These are phyloP conservation scores for Aspergillus alliaceus DNA, from an alignment of 2,329 filamentous ascomycete species.

Conservation along the genomic window DNA sequence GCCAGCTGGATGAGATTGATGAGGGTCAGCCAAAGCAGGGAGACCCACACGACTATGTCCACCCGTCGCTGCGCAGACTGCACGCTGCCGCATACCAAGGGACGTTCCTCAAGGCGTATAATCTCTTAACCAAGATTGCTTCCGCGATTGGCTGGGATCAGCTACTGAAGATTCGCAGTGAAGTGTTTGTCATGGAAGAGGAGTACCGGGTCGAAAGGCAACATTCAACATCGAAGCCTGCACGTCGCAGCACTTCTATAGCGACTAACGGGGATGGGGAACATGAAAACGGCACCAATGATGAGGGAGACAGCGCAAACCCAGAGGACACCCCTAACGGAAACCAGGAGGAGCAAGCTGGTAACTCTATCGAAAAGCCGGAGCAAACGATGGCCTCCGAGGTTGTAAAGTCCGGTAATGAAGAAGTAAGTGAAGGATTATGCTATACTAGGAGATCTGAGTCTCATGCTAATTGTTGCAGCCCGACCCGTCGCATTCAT, in stretches of 20 bases:
- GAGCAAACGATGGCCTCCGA: constrained; percentile 75
- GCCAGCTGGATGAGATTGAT: constrained; percentile 91
- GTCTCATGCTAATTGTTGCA: constrained; percentile 29
- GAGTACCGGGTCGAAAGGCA: constrained; percentile 81
- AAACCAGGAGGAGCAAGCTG: constrained; percentile 27
- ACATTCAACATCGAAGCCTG: constrained; percentile 26
- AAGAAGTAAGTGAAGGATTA: constrained; percentile 57
- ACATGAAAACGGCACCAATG: constrained; percentile 29
- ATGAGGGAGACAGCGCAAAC: constrained; percentile 27
- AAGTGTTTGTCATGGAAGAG: constrained; percentile 99
- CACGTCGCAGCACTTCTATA: constrained; percentile 29
- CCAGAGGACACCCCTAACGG: constrained; percentile 33
- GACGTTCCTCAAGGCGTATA: constrained; percentile 93
- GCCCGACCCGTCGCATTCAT: constrained; percentile 65
- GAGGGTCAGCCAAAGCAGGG: constrained; percentile 74
- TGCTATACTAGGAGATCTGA: neutral
- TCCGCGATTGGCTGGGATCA: constrained; percentile 98
- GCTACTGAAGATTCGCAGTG: constrained; percentile 87
- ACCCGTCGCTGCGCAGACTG: constrained; percentile 80
- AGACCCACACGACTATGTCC: constrained; percentile 79
- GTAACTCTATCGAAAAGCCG: constrained; percentile 69
- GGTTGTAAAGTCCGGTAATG: constrained; percentile 71
- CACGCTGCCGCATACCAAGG: constrained; percentile 89
- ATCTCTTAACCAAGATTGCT: constrained; percentile 90
- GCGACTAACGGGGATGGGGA: constrained; percentile 38